A percentile compares a stretch with the other conserved stretches of the same genome.
These are phyloP conservation scores for Colletotrichum shisoi DNA, from an alignment of 2,329 filamentous ascomycete genomes.

Conservation along the genomic window DNA sequence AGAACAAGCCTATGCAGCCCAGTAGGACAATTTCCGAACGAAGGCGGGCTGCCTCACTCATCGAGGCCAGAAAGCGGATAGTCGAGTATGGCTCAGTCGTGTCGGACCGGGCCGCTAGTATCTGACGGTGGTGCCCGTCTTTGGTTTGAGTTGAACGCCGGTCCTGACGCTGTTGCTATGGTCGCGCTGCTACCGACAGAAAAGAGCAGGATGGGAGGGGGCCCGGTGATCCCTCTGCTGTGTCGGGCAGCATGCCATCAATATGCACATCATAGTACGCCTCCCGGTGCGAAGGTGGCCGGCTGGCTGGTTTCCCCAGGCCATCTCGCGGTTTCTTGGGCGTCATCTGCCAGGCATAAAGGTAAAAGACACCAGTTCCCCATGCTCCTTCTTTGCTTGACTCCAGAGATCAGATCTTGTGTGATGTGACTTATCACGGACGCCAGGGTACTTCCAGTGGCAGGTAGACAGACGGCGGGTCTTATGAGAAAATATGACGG, in stretches of 20 bases:
- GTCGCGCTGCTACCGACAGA: background rate
- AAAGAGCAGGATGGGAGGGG: conserved; percentile 16
- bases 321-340: background rate
- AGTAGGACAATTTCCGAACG: conserved; percentile 10
- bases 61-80: conserved; percentile 19
- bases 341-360: conserved; percentile 45
- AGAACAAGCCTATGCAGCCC: conserved; percentile 21
- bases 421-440: conserved; percentile 57
- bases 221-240: conserved; percentile 11
- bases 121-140: conserved; percentile 14
- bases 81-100: conserved; percentile 32
- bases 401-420: conserved; percentile 58
- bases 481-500: conserved; percentile 12
- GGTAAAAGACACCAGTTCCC: conserved; percentile 43
- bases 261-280: conserved; percentile 23
- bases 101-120: conserved; percentile 46
- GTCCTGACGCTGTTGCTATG: background rate
- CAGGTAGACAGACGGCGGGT: conserved; percentile 7
- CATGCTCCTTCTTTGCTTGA: conserved; percentile 43
- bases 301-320: conserved; percentile 14
- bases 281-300: conserved; percentile 9
- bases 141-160: background rate
- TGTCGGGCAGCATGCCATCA: conserved; percentile 20
- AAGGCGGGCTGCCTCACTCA: conserved; percentile 7
- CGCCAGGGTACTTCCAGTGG: conserved; percentile 39